Evolutionary conservation across 1,139 yeast species (phyloP).

Genomic region (Suhomyces choctaworum): DNA sequence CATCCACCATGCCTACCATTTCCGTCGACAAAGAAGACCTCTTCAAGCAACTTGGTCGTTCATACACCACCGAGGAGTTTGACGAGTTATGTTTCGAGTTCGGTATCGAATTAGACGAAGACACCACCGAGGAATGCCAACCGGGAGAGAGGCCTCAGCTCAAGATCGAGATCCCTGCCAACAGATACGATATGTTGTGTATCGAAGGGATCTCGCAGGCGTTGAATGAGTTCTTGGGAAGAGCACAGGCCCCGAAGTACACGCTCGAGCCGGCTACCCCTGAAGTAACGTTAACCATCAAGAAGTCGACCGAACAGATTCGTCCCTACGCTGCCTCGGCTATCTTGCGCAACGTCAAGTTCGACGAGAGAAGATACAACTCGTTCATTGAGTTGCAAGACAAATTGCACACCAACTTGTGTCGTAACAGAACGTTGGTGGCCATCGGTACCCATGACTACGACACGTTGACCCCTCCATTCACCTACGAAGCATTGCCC

Average conservation of each 20-base stretch:
- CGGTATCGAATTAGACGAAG: conserved; percentile 97
- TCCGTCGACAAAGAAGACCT: conserved; percentile 93
- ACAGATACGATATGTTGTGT: conserved; percentile 96
- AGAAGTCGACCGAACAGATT: conserved; percentile 65
- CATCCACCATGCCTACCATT: conserved; percentile 81
- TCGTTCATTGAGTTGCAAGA: conserved; percentile 96
- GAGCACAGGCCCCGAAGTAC: conserved; percentile 63
- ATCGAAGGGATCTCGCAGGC: conserved; percentile 98
- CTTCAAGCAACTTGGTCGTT: conserved; percentile 74
- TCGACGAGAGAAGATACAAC: conserved; percentile 83
- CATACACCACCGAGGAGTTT: conserved; percentile 86
- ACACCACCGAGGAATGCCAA: conserved; percentile 76
- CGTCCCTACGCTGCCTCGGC: conserved; percentile 98
- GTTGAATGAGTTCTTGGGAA: conserved; percentile 84
- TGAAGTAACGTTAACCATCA: conserved; percentile 65
- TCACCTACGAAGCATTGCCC: conserved; percentile 81
- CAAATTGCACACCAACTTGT: conserved; percentile 89
- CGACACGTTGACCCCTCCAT: conserved; percentile 79
- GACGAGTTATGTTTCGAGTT: conserved; percentile 97
- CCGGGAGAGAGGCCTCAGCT: conserved; percentile 90
- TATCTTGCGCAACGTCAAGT: conserved; percentile 75
- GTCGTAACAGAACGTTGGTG: conserved; percentile 95
- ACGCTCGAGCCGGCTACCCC: conserved; percentile 63
- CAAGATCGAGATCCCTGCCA: conserved; percentile 97
- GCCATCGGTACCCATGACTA: conserved; percentile 98